Evolutionary conservation across 805 yeast species (phyloP).

Genomic region (Kuraishia hungarica): DNA sequence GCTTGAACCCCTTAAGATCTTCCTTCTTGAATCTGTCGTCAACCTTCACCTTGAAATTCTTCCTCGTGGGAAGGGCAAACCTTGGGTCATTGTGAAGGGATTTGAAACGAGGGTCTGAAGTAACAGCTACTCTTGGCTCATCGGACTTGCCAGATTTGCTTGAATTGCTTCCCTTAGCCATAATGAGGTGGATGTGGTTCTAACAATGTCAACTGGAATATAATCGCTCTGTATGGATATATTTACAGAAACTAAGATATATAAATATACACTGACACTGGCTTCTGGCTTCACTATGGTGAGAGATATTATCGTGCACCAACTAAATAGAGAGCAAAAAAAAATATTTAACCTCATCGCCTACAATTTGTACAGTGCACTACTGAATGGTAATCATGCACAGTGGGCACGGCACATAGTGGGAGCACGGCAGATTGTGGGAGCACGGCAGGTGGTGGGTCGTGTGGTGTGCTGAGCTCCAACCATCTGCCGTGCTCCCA

Average conservation of each 20-base stretch:
- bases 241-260: background rate
- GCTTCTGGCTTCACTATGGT: no score
- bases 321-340: background rate
- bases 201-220: background rate
- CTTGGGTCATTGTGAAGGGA: constrained; percentile 82
- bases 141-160: background rate
- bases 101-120: constrained; percentile 69
- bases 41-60: constrained; percentile 63
- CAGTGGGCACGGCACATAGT: no score
- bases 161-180: background rate
- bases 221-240: background rate
- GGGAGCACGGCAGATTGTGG: no score
- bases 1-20: constrained; percentile 53
- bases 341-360: background rate
- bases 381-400: background rate
- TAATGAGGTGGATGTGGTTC: background rate
- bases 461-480: no score
- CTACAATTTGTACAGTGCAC: background rate
- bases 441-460: no score
- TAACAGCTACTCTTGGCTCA: constrained; percentile 21
- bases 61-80: constrained; percentile 65
- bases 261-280: no score
- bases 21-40: constrained; percentile 78
- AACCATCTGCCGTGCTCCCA: no score
- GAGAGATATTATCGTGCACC: background rate